A percentile compares a stretch with the other conserved stretches of the same genome.
phyloP scores from a whole-genome alignment of 2,329 filamentous ascomycete species.

The Aspergillus tamarii region DNA sequence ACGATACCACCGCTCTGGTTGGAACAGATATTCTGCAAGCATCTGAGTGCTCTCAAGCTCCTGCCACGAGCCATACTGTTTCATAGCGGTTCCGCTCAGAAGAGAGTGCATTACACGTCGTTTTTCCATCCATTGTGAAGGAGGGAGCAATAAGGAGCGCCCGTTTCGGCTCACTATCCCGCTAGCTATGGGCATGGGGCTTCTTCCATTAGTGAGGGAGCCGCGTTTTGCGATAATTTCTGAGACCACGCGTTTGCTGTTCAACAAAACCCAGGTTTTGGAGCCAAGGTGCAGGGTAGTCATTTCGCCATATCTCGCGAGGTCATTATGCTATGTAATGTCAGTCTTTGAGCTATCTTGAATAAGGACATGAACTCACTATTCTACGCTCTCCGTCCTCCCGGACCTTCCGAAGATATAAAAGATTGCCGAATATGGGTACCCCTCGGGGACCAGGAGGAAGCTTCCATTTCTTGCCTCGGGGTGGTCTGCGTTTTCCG shows the following conservation, averaged over 20 bases:
- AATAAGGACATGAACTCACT: too few relatives aligned
- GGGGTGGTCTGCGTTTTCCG: too few relatives aligned
- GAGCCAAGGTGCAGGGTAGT: slow-evolving; percentile 35
- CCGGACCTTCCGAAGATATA: too few relatives aligned
- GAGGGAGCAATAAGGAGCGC: slow-evolving; percentile 38
- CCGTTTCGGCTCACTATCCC: slow-evolving; percentile 39
- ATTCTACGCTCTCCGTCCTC: too few relatives aligned
- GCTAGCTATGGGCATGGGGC: slow-evolving; percentile 40
- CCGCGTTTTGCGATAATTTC: slow-evolving; percentile 45
- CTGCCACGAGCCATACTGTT: slow-evolving; percentile 38
- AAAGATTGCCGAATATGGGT: too few relatives aligned
- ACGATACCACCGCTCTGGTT: slow-evolving; percentile 41
- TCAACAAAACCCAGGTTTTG: slow-evolving; percentile 50
- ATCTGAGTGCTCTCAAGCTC: slow-evolving; percentile 43
- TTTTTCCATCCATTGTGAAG: slow-evolving; percentile 39
- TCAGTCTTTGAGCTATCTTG: too few relatives aligned
- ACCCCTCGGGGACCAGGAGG: too few relatives aligned
- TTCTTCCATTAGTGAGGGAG: slow-evolving; percentile 38
- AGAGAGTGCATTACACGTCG: slow-evolving; percentile 46
- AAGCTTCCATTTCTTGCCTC: too few relatives aligned
- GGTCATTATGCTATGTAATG: too few relatives aligned
- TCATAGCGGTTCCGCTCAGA: slow-evolving; percentile 39
- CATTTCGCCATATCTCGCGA: slow-evolving; percentile 34
- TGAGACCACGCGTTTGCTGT: slow-evolving; percentile 43
- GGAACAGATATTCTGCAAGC: slow-evolving; percentile 38